Conservation (phyloP, 441 rosid genomes). For the Eruca vesicaria region DNA sequence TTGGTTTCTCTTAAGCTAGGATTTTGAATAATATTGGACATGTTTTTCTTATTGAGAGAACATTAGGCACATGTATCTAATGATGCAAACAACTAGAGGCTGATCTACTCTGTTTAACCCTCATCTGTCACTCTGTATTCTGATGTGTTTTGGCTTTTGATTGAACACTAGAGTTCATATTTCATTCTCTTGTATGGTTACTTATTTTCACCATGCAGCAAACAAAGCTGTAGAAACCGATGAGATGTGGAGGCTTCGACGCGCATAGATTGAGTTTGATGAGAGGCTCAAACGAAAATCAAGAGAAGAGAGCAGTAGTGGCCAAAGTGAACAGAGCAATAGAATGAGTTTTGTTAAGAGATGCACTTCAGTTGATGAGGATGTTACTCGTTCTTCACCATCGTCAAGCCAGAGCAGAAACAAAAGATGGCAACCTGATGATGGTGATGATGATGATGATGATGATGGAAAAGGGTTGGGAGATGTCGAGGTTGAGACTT, state of each 20-base stretch:
- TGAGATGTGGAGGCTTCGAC: constrained; percentile 89
- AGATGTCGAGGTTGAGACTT: constrained; percentile 72
- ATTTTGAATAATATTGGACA: not conserved
- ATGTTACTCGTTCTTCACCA: constrained; percentile 38
- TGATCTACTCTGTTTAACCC: not conserved
- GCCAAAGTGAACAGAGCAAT: constrained; percentile 37
- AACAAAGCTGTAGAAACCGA: constrained; percentile 82
- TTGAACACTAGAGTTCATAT: not conserved
- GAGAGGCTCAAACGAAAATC: constrained; percentile 52
- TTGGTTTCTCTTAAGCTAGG: constrained; percentile 28
- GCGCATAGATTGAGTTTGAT: constrained; percentile 65
- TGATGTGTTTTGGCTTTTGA: not conserved
- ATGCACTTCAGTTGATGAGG: constrained; percentile 35
- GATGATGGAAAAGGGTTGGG: constrained; percentile 53
- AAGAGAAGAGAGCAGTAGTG: constrained; percentile 39
- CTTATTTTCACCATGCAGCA: constrained; percentile 44
- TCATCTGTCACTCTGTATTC: too few relatives aligned
- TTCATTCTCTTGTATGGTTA: not conserved
- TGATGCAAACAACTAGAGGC: not conserved
- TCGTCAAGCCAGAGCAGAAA: constrained; percentile 42
- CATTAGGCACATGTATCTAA: too few relatives aligned
- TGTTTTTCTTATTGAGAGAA: not conserved
- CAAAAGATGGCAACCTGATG: constrained; percentile 34
- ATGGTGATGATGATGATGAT: too few relatives aligned
- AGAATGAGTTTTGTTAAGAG: constrained; percentile 38